These are phyloP conservation scores for Flagelloscypha sp. DNA, from an alignment of 768 basidiomycete genomes.

Conservation along the genomic window DNA sequence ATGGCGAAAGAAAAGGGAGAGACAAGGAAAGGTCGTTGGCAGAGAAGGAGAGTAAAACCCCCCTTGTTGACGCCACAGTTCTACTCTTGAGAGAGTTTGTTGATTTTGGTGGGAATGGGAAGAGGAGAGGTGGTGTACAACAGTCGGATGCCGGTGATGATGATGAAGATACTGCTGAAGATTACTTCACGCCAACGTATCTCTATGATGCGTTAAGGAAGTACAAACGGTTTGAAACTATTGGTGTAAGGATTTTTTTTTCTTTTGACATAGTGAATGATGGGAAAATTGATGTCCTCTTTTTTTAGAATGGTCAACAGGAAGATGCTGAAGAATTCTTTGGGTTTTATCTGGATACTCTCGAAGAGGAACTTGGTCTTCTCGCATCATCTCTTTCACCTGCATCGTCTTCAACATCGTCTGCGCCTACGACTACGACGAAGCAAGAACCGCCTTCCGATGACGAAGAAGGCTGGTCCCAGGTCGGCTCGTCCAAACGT, in stretches of 20 bases:
- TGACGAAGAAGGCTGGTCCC: constrained; percentile 79
- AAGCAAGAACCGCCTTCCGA: constrained; percentile 31
- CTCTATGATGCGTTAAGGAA: constrained; percentile 91
- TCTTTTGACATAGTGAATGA: constrained; percentile 2
- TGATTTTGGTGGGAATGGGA: constrained; percentile 21
- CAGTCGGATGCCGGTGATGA: constrained; percentile 23
- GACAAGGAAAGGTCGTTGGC: constrained; percentile 17
- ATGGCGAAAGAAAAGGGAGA: constrained; percentile 19
- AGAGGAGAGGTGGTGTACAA: constrained; percentile 17
- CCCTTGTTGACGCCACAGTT: constrained; percentile 60
- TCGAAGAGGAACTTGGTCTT: constrained; percentile 83
- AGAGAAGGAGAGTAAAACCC: constrained; percentile 28
- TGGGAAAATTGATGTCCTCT: too few relatives aligned
- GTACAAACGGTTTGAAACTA: constrained; percentile 88
- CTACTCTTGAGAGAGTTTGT: constrained; percentile 77
- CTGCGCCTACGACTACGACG: constrained; percentile 14
- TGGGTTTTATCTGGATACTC: constrained; percentile 91
- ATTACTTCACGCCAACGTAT: constrained; percentile 77
- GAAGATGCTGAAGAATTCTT: constrained; percentile 98
- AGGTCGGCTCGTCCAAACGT: constrained; percentile 87
- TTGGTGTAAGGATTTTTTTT: constrained; percentile 55
- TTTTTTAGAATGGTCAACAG: constrained; percentile 73
- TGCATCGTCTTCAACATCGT: constrained; percentile 24
- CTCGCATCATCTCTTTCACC: constrained; percentile 49
- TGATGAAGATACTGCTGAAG: constrained; percentile 42